Percentiles rank a stretch among this genome's conserved stretches.
Conservation (phyloP, 495 filamentous ascomycete genomes). For the Aspergillus baeticus region DNA sequence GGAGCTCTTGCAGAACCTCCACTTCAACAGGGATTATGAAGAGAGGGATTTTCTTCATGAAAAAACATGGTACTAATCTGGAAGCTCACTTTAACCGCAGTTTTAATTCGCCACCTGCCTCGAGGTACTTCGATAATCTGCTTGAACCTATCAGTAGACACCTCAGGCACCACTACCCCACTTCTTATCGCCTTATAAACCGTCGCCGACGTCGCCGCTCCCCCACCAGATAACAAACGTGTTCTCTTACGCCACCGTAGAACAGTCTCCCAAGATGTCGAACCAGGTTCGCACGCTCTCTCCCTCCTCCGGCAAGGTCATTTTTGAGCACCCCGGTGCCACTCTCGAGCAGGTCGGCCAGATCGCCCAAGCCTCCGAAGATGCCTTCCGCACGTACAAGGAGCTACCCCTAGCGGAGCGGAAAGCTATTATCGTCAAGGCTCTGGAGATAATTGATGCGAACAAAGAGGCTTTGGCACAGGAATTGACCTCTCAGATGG, state of each 20-base stretch:
- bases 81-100: too few relatives aligned
- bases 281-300: conserved; percentile 88
- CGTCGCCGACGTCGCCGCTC: not conserved
- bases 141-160: not conserved
- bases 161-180: conserved; percentile 7
- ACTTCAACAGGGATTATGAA: too few relatives aligned
- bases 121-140: not conserved
- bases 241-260: not conserved
- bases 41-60: too few relatives aligned
- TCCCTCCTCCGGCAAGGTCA: conserved; percentile 77
- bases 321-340: conserved; percentile 76
- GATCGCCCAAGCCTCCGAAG: conserved; percentile 62
- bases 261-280: conserved; percentile 56
- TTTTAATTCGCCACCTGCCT: not conserved
- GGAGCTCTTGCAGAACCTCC: too few relatives aligned
- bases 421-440: conserved; percentile 75
- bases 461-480: conserved; percentile 74
- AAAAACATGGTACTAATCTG: too few relatives aligned
- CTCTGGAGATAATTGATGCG: conserved; percentile 63
- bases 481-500: conserved; percentile 93
- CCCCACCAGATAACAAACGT: not conserved
- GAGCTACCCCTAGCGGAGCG: conserved; percentile 63
- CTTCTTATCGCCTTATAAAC: conserved; percentile 41
- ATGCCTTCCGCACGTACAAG: conserved; percentile 70
- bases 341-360: conserved; percentile 64